A percentile compares a stretch with the other conserved stretches of the same genome.
phyloP scores from a whole-genome alignment of 352 stramenopile genomes.

The Globisporangium megalacanthum region DNA sequence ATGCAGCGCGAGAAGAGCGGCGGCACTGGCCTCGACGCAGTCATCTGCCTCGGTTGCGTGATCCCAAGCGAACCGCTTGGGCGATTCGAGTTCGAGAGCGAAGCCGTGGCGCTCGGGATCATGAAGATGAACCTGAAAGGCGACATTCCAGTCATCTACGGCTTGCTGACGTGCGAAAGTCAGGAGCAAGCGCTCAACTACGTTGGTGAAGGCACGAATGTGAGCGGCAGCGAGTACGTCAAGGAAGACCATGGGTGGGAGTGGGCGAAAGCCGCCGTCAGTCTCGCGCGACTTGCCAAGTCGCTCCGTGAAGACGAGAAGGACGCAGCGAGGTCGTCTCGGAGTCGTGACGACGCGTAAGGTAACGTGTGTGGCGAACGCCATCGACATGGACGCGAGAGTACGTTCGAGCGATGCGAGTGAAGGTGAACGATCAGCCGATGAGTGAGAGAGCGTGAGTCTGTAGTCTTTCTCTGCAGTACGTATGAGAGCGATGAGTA shows the following conservation, averaged over 20 bases:
- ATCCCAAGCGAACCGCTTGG: constrained; percentile 93
- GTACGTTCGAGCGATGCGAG: no score
- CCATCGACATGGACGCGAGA: no score
- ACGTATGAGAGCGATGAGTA: no score
- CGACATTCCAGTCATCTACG: constrained; percentile 70
- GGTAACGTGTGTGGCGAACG: background rate
- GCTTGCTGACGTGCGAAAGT: constrained; percentile 91
- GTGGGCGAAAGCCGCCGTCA: constrained; percentile 19
- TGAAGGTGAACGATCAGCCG: no score
- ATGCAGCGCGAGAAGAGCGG: constrained; percentile 43
- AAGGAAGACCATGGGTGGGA: constrained; percentile 19
- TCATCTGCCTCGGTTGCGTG: constrained; percentile 94
- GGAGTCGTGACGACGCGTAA: background rate
- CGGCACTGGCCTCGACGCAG: constrained; percentile 83
- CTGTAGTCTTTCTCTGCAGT: no score
- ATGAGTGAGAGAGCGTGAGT: no score
- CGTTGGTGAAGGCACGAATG: constrained; percentile 9
- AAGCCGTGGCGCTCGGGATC: constrained; percentile 90
- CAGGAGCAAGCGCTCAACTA: constrained; percentile 85
- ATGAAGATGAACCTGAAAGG: constrained; percentile 95
- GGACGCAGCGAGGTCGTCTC: background rate
- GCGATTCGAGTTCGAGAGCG: constrained; percentile 95
- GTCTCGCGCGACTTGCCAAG: constrained; percentile 10
- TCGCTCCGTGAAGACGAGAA: background rate
- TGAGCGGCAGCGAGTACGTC: constrained; percentile 9